Conservation (phyloP, 306 rosid genomes). For the Myrica gale region DNA sequence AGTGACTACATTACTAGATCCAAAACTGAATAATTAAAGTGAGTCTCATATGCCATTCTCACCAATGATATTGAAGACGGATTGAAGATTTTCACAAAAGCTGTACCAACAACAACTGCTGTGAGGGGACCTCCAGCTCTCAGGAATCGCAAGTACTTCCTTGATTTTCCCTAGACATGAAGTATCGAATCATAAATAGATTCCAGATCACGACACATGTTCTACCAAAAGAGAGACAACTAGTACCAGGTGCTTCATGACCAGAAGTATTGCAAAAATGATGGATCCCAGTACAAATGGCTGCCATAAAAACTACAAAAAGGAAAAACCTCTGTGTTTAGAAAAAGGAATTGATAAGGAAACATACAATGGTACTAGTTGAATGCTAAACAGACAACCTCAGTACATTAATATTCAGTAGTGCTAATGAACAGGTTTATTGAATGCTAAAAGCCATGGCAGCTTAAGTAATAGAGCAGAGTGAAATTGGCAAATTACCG, state of each 20-base stretch:
- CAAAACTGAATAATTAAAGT: constrained; percentile 18
- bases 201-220: constrained; percentile 20
- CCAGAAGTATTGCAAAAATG: constrained; percentile 64
- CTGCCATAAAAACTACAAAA: constrained; percentile 84
- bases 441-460: constrained; percentile 4
- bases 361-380: constrained; percentile 11
- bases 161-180: constrained; percentile 73
- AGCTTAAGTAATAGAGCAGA: background rate
- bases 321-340: constrained; percentile 37
- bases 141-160: constrained; percentile 78
- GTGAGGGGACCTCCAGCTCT: constrained; percentile 97
- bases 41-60: constrained; percentile 36
- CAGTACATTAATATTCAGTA: constrained; percentile 1
- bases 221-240: constrained; percentile 26
- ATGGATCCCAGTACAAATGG: constrained; percentile 94
- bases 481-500: background rate
- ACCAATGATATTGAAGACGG: constrained; percentile 89
- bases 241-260: constrained; percentile 93
- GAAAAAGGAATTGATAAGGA: constrained; percentile 30
- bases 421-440: background rate
- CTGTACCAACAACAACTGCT: constrained; percentile 72
- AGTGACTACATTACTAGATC: constrained; percentile 11
- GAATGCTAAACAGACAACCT: constrained; percentile 5
- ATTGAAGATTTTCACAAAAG: constrained; percentile 59
- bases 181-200: constrained; percentile 32